Base-by-base conservation (phyloP, 805 yeast species). In the Schizosaccharomyces lindneri region DNA sequence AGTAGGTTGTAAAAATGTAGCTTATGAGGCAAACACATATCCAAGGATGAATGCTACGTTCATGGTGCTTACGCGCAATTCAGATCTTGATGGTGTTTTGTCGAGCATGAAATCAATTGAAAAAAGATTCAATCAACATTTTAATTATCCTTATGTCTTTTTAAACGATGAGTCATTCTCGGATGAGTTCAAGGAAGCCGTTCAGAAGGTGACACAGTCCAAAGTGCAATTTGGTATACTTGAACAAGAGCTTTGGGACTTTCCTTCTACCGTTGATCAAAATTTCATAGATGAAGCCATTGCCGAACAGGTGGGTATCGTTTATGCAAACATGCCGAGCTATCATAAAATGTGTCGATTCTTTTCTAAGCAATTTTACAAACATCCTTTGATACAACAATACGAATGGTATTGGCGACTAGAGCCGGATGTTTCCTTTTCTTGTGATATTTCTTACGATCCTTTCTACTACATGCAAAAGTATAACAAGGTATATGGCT, bases 361-460 rank as follows among this genome's bases (percentile, higher is more conserved):
- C 73, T 83, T 84, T 71, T 76, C 83, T 17, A 90, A 90, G 64
- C 82, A 81, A 65, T 84, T 85, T 71, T 83, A 78, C 71, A 73
- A 78, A 63, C 84, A 84, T 70, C 80, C 79, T 59, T 72, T 81
- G 60, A 68, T 87, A 70, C 74, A 76, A 63, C 79, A 81, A 59
- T 67, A 59, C 39, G 66, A 67, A 84, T 88, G 83, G 77, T 86
- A 86, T 76, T 88, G 95, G 96, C 81, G 95, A 71, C 88, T 88
- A 46, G 96, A 88, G 73, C 95, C 95, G n/a, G 84, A 80, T 66
- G 81, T 82, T 66, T 79, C 81, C 69, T 78, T 85, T 65, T 80
- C 74, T 72, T 87, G 95, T 73, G 87, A 86, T 70, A 76, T 88
- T 63, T 81, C 81, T 67, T 84, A 84, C 71, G 95, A 87, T 70